Percentiles rank a stretch among this genome's conserved stretches.
Conservation (phyloP, 371 early-diverging fungal genomes). For the Cokeromyces recurvatus region DNA sequence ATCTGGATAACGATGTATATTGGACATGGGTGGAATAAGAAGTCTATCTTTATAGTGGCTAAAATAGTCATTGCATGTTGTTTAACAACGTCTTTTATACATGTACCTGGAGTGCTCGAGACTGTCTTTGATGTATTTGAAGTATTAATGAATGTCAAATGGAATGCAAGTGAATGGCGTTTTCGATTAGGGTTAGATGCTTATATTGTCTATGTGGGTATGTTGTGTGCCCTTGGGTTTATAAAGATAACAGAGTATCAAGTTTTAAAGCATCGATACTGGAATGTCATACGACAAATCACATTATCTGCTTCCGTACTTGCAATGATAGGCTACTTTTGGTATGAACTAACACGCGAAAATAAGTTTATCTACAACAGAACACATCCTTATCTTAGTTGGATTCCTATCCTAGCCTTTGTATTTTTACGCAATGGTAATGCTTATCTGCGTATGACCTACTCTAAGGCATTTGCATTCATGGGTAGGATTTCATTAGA, state of each 20-base stretch:
- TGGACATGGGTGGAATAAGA: slow-evolving; percentile 41
- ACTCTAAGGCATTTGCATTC: slow-evolving; percentile 50
- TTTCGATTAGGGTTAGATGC: slow-evolving; percentile 61
- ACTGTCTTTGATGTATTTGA: slow-evolving; percentile 33
- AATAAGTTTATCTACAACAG: slow-evolving; percentile 52
- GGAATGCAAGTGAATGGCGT: slow-evolving; percentile 62
- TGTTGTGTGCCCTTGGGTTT: slow-evolving; percentile 44
- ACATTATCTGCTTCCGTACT: slow-evolving; percentile 26
- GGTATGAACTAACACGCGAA: slow-evolving; percentile 39
- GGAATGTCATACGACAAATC: slow-evolving; percentile 28
- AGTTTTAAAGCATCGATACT: slow-evolving; percentile 24
- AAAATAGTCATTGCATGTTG: slow-evolving; percentile 45
- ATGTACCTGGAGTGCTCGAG: slow-evolving; percentile 39
- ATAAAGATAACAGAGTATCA: slow-evolving; percentile 44
- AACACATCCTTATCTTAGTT: slow-evolving; percentile 62
- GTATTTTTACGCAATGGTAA: slow-evolving; percentile 68
- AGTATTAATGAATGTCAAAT: slow-evolving; percentile 42
- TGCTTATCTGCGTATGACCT: slow-evolving; percentile 39
- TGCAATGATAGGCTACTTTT: slow-evolving; percentile 44
- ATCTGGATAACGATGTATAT: slow-evolving; percentile 68
- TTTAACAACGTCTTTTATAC: slow-evolving; percentile 37
- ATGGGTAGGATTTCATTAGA: slow-evolving; percentile 69
- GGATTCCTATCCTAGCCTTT: slow-evolving; percentile 58
- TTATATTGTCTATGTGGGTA: slow-evolving; percentile 59
- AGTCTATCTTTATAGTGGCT: slow-evolving; percentile 34